A percentile compares a stretch with the other conserved stretches of the same genome.
phyloP scores from a whole-genome alignment of 208 protist species.

The Borovskyia barvae region DNA sequence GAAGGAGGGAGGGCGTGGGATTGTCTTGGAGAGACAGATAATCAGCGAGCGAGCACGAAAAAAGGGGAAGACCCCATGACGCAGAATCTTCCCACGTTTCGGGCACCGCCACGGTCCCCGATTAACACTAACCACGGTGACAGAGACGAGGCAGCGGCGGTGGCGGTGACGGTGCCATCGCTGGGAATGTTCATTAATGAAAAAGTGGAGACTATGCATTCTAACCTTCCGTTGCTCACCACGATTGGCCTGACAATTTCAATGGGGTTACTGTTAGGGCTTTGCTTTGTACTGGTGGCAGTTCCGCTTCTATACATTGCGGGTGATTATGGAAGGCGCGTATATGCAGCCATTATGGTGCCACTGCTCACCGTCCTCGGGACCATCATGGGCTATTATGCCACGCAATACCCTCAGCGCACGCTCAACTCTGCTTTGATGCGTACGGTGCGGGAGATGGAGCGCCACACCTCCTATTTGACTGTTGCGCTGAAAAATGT shows the following conservation, averaged over 20 bases:
- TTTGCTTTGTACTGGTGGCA: conserved; percentile 36
- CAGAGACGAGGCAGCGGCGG: not conserved
- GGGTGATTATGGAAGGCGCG: conserved; percentile 1
- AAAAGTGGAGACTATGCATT: not conserved
- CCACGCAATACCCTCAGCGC: conserved; percentile 31
- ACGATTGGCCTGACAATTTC: conserved; percentile 22
- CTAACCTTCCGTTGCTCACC: conserved; percentile 8
- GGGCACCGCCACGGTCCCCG: no score
- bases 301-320: conserved; percentile 49
- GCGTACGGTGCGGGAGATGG: conserved; percentile 25
- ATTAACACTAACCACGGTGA: not conserved
- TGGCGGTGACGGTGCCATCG: conserved; percentile 7
- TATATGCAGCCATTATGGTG: conserved; percentile 56
- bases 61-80: no score
- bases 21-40: no score
- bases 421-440: conserved; percentile 27
- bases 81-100: no score
- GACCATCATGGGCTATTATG: conserved; percentile 44
- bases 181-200: conserved; percentile 10
- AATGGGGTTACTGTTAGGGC: conserved; percentile 25
- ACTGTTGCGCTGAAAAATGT: conserved; percentile 21
- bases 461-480: conserved; percentile 24
- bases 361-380: conserved; percentile 38
- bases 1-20: no score
- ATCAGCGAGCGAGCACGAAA: no score